phyloP scores from a whole-genome alignment of 805 yeast genomes.

The Pichia gijzeniarum region DNA sequence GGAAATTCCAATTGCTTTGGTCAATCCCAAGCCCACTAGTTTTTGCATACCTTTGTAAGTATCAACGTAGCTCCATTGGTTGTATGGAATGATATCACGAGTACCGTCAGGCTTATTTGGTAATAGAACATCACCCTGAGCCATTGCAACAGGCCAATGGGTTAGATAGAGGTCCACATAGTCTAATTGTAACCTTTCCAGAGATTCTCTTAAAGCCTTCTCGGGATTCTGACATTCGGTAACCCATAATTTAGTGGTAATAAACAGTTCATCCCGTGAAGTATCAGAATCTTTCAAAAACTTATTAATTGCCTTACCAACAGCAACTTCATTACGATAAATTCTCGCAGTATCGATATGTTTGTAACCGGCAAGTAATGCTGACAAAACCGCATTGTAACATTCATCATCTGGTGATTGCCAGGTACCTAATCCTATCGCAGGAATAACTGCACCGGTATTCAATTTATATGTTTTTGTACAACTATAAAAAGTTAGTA shows the following conservation, averaged over 20 bases:
- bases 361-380: conserved; percentile 59
- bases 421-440: conserved; percentile 17
- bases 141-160: conserved; percentile 69
- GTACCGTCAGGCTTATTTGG: conserved; percentile 26
- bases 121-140: conserved; percentile 25
- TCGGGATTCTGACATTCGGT: conserved; percentile 44
- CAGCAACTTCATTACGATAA: conserved; percentile 56
- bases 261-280: conserved; percentile 54
- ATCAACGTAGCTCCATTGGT: conserved; percentile 38
- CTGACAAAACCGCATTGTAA: conserved; percentile 49
- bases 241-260: conserved; percentile 68
- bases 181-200: conserved; percentile 58
- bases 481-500: background rate
- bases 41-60: conserved; percentile 62
- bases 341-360: conserved; percentile 75
- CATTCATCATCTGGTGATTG: conserved; percentile 36
- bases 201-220: conserved; percentile 49
- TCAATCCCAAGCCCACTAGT: conserved; percentile 32
- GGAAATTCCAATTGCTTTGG: conserved; percentile 67
- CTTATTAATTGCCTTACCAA: conserved; percentile 49
- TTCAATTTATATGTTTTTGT: conserved; percentile 3
- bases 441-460: conserved; percentile 16
- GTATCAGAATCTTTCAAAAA: conserved; percentile 46
- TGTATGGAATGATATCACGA: conserved; percentile 27
- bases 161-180: conserved; percentile 74